Evolutionary conservation across 345 rosid genomes (phyloP).

Genomic region (Euphorbia tirucalli): DNA sequence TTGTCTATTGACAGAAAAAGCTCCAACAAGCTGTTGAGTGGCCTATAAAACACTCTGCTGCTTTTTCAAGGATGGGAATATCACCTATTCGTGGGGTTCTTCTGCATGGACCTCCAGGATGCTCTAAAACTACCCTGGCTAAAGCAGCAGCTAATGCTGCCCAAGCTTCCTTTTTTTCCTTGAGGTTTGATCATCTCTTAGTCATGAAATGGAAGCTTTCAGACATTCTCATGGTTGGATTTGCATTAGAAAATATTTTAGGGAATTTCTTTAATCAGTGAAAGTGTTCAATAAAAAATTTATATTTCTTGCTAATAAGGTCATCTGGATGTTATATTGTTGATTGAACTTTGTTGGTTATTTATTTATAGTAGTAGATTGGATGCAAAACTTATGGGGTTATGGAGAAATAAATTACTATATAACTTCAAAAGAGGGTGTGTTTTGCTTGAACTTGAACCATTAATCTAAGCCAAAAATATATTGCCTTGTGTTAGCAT

Average conservation of each 20-base stretch:
- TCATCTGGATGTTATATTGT: background rate
- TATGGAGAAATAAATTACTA: background rate
- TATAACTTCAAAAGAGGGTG: background rate
- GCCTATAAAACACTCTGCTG: constrained; percentile 83
- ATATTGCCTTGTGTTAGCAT: background rate
- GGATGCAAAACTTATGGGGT: background rate
- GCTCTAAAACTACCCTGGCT: constrained; percentile 97
- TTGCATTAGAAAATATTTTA: background rate
- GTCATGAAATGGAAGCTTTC: background rate
- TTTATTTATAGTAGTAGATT: background rate
- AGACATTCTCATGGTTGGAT: background rate
- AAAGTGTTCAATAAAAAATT: background rate
- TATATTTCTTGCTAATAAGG: background rate
- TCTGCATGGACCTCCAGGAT: constrained; percentile 97
- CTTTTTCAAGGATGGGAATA: constrained; percentile 71
- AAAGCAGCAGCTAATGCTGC: constrained; percentile 95
- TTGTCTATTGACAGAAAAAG: constrained; percentile 53
- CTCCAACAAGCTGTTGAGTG: constrained; percentile 90
- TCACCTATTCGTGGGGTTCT: constrained; percentile 83
- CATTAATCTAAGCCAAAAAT: background rate
- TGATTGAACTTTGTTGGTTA: background rate
- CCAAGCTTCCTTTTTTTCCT: constrained; percentile 86
- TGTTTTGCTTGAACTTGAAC: background rate
- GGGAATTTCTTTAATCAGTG: background rate
- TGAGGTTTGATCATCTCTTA: constrained; percentile 47